These are phyloP conservation scores for Maudiozyma barnettii DNA, from an alignment of 805 yeast genomes.

Conservation along the genomic window DNA sequence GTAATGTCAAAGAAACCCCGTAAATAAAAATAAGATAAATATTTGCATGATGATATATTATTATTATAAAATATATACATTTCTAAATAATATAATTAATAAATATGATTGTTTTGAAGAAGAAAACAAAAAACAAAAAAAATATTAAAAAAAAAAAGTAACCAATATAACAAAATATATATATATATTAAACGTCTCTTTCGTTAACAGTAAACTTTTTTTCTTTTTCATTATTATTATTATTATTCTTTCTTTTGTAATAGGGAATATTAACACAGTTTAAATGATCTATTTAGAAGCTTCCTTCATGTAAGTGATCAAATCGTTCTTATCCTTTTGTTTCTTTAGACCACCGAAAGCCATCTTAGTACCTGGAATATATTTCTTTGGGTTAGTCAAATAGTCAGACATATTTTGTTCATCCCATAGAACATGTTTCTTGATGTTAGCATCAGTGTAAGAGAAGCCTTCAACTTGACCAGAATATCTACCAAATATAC, in stretches of 20 bases:
- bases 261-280: not conserved
- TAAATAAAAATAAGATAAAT: not conserved
- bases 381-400: constrained; percentile 99
- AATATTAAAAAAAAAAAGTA: too few species aligned
- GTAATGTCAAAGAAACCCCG: not conserved
- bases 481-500: constrained; percentile 84
- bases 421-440: constrained; percentile 83
- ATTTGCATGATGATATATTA: not conserved
- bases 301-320: constrained; percentile 69
- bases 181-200: too few species aligned
- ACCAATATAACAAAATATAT: too few species aligned
- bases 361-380: constrained; percentile 99
- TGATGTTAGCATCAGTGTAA: constrained; percentile 97
- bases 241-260: not conserved
- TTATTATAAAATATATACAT: not conserved
- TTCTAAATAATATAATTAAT: not conserved
- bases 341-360: constrained; percentile 99
- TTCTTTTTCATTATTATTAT: not conserved
- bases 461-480: constrained; percentile 91
- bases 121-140: too few species aligned
- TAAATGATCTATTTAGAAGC: constrained; percentile 34
- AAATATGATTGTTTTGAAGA: not conserved
- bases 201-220: too few species aligned
- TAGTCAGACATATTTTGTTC: constrained; percentile 88
- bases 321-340: constrained; percentile 96